Conservation (phyloP, 805 yeast genomes). For the Candida methanosorbosa region DNA sequence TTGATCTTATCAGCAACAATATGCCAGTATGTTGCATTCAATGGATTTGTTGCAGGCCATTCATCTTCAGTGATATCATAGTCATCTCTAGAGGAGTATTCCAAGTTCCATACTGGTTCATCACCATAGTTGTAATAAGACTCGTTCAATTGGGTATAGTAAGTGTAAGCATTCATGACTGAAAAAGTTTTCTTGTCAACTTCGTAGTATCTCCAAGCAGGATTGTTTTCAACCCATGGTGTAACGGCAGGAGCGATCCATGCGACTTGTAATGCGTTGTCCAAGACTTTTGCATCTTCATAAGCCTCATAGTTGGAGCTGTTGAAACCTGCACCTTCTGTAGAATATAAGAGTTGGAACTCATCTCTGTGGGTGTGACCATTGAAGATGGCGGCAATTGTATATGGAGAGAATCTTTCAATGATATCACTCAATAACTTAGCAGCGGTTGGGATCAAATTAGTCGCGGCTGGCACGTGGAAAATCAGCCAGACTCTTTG, state of each 20-base stretch:
- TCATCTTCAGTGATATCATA: constrained; percentile 44
- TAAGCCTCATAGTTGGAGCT: too few relatives aligned
- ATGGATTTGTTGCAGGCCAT: constrained; percentile 54
- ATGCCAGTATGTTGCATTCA: constrained; percentile 67
- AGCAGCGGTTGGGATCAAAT: constrained; percentile 55
- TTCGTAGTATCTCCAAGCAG: constrained; percentile 66
- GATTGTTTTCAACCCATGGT: constrained; percentile 51
- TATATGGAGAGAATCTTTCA: constrained; percentile 59
- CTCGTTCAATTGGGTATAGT: constrained; percentile 50
- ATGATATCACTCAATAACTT: constrained; percentile 46
- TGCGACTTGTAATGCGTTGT: constrained; percentile 44
- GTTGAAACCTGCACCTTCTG: constrained; percentile 25
- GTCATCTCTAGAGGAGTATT: constrained; percentile 55
- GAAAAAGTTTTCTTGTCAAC: constrained; percentile 54
- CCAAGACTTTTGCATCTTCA: constrained; percentile 31
- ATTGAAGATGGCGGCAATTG: constrained; percentile 60
- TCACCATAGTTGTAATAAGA: constrained; percentile 43
- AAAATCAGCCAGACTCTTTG: constrained; percentile 70
- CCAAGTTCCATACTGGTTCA: constrained; percentile 56
- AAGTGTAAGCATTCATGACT: constrained; percentile 51
- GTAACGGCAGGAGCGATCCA: constrained; percentile 64
- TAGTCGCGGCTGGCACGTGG: constrained; percentile 57
- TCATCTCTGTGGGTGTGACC: constrained; percentile 71
- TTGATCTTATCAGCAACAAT: constrained; percentile 38
- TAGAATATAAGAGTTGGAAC: constrained; percentile 45